Conservation (phyloP, 768 basidiomycete genomes). For the Mycena indigotica region DNA sequence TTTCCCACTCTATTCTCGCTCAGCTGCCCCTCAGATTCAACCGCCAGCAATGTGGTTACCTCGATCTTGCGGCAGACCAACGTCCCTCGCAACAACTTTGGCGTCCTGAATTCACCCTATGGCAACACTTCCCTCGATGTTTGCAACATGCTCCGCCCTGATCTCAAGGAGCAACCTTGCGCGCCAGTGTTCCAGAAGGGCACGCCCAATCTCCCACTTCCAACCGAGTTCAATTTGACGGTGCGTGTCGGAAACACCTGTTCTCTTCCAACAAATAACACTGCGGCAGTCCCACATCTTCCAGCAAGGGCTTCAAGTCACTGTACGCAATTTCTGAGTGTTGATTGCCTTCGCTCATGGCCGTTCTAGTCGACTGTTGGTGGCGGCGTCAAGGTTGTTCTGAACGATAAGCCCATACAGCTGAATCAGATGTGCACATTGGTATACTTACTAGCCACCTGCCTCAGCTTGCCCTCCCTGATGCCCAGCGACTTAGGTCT, state of each 20-base stretch:
- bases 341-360: background rate
- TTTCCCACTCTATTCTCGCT: too few species aligned
- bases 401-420: conserved; percentile 8
- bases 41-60: conserved; percentile 24
- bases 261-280: background rate
- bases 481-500: conserved; percentile 5
- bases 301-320: background rate
- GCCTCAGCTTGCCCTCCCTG: too few species aligned
- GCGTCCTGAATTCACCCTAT: conserved; percentile 24
- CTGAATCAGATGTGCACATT: conserved; percentile 29
- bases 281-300: conserved; percentile 1
- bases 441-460: background rate
- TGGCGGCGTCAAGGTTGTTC: conserved; percentile 18
- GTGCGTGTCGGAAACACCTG: conserved; percentile 10
- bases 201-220: background rate
- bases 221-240: conserved; percentile 3
- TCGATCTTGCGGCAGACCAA: conserved; percentile 28
- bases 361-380: conserved; percentile 2
- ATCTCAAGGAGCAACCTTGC: conserved; percentile 5
- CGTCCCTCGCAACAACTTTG: conserved; percentile 28
- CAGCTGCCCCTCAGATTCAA: conserved; percentile 30
- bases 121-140: conserved; percentile 29
- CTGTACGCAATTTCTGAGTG: background rate
- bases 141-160: conserved; percentile 30
- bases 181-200: conserved; percentile 12